Evolutionary conservation across 2,329 filamentous ascomycete genomes (phyloP).

Genomic region (Rutstroemia sp.): DNA sequence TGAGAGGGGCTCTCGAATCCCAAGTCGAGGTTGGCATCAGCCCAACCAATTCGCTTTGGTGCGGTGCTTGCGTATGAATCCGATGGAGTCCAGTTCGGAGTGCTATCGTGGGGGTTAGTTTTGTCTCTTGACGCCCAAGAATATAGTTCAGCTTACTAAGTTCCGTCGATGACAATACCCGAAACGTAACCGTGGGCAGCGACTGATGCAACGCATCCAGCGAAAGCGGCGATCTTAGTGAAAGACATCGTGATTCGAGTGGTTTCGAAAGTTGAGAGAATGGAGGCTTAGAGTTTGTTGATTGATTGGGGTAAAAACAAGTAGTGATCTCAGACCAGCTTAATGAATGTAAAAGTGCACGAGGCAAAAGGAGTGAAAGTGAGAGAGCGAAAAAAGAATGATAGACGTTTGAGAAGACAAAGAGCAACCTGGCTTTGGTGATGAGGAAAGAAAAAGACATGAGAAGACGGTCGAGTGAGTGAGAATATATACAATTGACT

Average conservation of each 20-base stretch:
- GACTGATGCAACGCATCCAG: conserved; percentile 11
- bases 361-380: conserved; percentile 5
- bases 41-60: not conserved
- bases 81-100: not conserved
- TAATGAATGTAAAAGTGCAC: conserved; percentile 5
- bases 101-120: conserved; percentile 22
- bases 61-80: not conserved
- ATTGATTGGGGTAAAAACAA: not conserved
- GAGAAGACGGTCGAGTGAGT: not conserved
- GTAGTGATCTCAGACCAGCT: conserved; percentile 5
- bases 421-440: conserved; percentile 5
- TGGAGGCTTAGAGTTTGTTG: not conserved
- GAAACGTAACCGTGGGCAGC: conserved; percentile 40
- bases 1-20: conserved; percentile 42
- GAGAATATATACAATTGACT: not conserved
- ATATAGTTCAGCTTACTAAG: conserved; percentile 23
- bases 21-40: conserved; percentile 22
- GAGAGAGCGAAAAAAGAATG: not conserved
- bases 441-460: not conserved
- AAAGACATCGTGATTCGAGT: conserved; percentile 20
- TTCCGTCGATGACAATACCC: conserved; percentile 40
- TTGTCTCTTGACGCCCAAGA: conserved; percentile 28
- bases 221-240: conserved; percentile 20
- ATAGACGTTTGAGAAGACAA: not conserved
- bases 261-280: not conserved